Conservation (phyloP, 345 rosid species). For the Noccaea caerulescens region DNA sequence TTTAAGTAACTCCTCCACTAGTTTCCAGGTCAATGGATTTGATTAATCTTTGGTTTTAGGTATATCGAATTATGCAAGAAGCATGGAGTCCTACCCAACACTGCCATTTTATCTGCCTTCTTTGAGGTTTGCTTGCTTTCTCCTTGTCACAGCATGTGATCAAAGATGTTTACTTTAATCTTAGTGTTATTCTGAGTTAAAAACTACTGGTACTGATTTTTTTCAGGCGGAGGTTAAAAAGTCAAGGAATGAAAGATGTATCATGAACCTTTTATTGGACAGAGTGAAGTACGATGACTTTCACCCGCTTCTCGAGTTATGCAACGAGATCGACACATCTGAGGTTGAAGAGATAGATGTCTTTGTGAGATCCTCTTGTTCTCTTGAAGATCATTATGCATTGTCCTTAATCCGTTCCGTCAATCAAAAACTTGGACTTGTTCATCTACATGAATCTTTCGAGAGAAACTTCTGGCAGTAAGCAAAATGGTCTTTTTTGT, state of each 20-base stretch:
- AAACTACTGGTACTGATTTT: constrained; percentile 15
- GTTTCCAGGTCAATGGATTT: constrained; percentile 2
- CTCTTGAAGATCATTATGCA: constrained; percentile 59
- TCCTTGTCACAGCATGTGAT: neutral
- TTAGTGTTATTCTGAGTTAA: constrained; percentile 4
- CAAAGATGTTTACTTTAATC: neutral
- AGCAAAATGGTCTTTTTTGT: constrained; percentile 33
- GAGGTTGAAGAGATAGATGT: constrained; percentile 78
- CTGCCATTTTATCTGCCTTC: constrained; percentile 60
- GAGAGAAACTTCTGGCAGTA: constrained; percentile 80
- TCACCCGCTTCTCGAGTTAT: constrained; percentile 70
- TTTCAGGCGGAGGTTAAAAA: constrained; percentile 64
- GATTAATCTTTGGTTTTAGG: constrained; percentile 48
- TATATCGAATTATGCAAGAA: constrained; percentile 65
- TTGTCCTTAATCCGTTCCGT: constrained; percentile 66
- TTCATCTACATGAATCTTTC: constrained; percentile 65
- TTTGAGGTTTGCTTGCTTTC: constrained; percentile 57
- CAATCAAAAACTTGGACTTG: constrained; percentile 60
- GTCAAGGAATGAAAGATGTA: constrained; percentile 55
- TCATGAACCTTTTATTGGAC: constrained; percentile 64
- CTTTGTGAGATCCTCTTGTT: constrained; percentile 56
- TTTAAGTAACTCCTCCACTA: constrained; percentile 5
- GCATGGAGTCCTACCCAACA: constrained; percentile 60
- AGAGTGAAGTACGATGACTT: constrained; percentile 64
- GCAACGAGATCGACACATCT: constrained; percentile 56